These are phyloP conservation scores for Pholiota conissans DNA, from an alignment of 768 basidiomycete species.

Conservation along the genomic window DNA sequence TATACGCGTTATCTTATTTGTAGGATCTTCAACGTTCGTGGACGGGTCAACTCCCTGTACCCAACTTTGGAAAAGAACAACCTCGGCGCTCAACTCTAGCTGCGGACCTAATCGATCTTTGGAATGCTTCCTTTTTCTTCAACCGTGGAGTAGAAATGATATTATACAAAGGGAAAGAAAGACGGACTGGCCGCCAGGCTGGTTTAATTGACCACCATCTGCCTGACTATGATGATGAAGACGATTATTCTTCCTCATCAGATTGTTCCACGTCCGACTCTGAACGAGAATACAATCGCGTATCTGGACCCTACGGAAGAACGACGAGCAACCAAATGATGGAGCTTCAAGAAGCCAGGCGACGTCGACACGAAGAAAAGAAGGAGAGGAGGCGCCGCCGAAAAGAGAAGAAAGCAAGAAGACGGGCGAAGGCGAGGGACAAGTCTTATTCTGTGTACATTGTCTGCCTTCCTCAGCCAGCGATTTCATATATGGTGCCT, in stretches of 20 bases:
- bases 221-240: conserved; percentile 43
- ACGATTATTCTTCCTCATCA: conserved; percentile 42
- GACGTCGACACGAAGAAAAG: conserved; percentile 52
- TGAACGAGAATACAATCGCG: conserved; percentile 32
- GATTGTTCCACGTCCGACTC: conserved; percentile 41
- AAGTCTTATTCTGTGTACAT: conserved; percentile 67
- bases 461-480: conserved; percentile 38
- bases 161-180: conserved; percentile 78
- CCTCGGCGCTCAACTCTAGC: conserved; percentile 57
- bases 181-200: conserved; percentile 63
- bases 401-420: conserved; percentile 64
- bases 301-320: conserved; percentile 38
- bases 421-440: conserved; percentile 58
- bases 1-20: neutral
- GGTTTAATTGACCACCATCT: conserved; percentile 58
- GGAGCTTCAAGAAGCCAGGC: conserved; percentile 45
- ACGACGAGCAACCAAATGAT: conserved; percentile 16
- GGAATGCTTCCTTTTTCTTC: conserved; percentile 78
- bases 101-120: conserved; percentile 75
- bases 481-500: conserved; percentile 2
- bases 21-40: conserved; percentile 78
- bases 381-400: conserved; percentile 61
- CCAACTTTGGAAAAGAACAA: conserved; percentile 43
- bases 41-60: conserved; percentile 73
- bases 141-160: conserved; percentile 76